phyloP scores from a whole-genome alignment of 768 basidiomycete genomes.

The Chalciporus pseudorubinellus region DNA sequence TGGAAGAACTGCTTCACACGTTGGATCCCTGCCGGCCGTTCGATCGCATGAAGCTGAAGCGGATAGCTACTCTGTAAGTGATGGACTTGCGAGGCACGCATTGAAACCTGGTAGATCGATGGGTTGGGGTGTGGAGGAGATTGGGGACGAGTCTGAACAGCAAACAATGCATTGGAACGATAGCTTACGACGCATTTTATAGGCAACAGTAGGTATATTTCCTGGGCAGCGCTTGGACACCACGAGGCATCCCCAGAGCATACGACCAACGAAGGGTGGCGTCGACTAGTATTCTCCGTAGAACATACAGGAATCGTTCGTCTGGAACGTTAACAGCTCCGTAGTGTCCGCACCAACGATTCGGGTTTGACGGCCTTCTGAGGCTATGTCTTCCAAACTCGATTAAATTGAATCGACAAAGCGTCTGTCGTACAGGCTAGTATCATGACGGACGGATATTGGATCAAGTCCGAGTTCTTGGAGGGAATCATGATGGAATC shows the following conservation, averaged over 20 bases:
- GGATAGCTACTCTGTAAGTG: constrained; percentile 13
- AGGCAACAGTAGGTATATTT: constrained; percentile 23
- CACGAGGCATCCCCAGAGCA: constrained; percentile 25
- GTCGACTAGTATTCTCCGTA: constrained; percentile 2
- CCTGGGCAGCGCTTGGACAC: constrained; percentile 17
- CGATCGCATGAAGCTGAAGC: constrained; percentile 8
- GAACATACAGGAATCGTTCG: neutral
- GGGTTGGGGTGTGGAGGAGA: neutral
- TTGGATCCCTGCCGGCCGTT: constrained; percentile 14
- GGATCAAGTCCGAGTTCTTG: too few relatives aligned
- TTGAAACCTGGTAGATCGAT: constrained; percentile 6
- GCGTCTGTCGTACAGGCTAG: too few relatives aligned
- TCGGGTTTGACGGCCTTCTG: neutral
- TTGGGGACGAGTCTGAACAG: neutral
- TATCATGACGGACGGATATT: neutral
- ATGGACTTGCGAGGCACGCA: constrained; percentile 1
- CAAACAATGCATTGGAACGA: constrained; percentile 8
- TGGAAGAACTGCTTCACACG: constrained; percentile 20
- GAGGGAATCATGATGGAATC: too few relatives aligned
- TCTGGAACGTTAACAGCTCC: neutral
- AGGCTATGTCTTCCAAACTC: neutral
- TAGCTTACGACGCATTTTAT: constrained; percentile 16
- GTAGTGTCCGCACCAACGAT: neutral
- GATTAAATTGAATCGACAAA: neutral
- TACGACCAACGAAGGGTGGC: constrained; percentile 9